Conservation (phyloP, 2,329 filamentous ascomycete species). For the Epicoccum nigrum region DNA sequence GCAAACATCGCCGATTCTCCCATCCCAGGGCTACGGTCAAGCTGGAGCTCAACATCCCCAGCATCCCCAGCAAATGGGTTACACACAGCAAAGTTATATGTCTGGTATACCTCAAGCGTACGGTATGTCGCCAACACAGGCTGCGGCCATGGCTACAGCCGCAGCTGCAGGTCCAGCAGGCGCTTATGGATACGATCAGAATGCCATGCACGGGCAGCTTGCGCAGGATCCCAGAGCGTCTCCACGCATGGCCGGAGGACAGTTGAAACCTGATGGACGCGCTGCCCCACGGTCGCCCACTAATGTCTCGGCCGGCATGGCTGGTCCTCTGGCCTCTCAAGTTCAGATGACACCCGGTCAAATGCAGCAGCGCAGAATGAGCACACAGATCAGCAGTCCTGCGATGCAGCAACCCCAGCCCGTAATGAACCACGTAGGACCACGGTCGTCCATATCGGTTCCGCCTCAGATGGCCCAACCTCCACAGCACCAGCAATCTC, state of each 20-base stretch:
- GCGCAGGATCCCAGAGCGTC: conserved; percentile 66
- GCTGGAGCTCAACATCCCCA: conserved; percentile 66
- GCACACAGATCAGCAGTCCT: conserved; percentile 50
- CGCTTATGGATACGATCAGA: conserved; percentile 67
- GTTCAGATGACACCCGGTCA: conserved; percentile 46
- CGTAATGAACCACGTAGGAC: conserved; percentile 73
- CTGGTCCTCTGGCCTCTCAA: conserved; percentile 46
- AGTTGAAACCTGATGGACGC: conserved; percentile 70
- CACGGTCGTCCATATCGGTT: conserved; percentile 56
- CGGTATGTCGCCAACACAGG: conserved; percentile 81
- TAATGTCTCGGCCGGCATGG: conserved; percentile 68
- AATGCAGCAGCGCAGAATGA: conserved; percentile 50
- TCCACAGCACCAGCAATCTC: conserved; percentile 75
- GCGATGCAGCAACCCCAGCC: conserved; percentile 72
- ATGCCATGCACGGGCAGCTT: conserved; percentile 66
- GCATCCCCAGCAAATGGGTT: conserved; percentile 76
- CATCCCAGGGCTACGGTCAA: conserved; percentile 73
- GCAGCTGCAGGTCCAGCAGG: conserved; percentile 80
- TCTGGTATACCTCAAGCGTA: conserved; percentile 76
- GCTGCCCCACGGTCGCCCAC: conserved; percentile 78
- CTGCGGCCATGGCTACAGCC: conserved; percentile 91
- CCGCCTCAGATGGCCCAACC: conserved; percentile 61
- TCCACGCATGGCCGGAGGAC: conserved; percentile 73
- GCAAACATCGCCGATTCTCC: conserved; percentile 79
- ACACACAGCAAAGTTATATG: conserved; percentile 78